phyloP scores from a whole-genome alignment of 106 monocot species.

The Acorus gramineus region DNA sequence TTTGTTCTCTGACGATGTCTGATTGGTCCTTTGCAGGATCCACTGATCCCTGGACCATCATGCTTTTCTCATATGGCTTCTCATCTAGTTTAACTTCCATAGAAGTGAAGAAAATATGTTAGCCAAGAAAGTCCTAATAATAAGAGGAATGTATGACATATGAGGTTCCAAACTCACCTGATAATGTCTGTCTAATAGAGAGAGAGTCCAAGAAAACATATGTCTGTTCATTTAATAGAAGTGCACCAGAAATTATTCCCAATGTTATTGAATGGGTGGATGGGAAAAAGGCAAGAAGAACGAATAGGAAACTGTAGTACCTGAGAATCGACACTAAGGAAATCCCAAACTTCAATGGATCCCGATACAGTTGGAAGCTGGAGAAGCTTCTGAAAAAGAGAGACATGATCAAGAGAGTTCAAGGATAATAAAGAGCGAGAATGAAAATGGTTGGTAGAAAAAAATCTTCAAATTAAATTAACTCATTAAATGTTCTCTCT shows the following conservation, averaged over 20 bases:
- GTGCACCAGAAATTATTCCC: conserved; percentile 4
- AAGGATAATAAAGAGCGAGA: neutral
- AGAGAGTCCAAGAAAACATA: conserved; percentile 87
- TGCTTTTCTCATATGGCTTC: conserved; percentile 37
- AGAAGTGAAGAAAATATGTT: neutral
- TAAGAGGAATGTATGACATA: too few species aligned
- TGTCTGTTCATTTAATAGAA: conserved; percentile 49
- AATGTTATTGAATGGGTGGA: neutral
- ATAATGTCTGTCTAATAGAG: conserved; percentile 76
- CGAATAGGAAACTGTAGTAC: conserved; percentile 19
- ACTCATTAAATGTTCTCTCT: too few species aligned
- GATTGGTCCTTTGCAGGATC: conserved; percentile 25
- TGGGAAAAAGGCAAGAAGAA: conserved; percentile 3
- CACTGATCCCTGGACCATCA: conserved; percentile 15
- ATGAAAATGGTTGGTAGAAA: neutral
- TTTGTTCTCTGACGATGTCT: conserved; percentile 6
- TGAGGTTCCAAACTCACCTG: conserved; percentile 34
- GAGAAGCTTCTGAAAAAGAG: conserved; percentile 70
- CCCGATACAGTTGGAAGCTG: conserved; percentile 76
- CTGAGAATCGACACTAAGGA: conserved; percentile 99
- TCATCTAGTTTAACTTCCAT: conserved; percentile 48
- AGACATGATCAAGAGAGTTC: conserved; percentile 4
- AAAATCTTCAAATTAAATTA: too few species aligned
- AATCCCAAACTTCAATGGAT: conserved; percentile 99
- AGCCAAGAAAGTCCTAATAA: too few species aligned